Conservation (phyloP, 2,329 filamentous ascomycete genomes). For the Verticillium dahliae region DNA sequence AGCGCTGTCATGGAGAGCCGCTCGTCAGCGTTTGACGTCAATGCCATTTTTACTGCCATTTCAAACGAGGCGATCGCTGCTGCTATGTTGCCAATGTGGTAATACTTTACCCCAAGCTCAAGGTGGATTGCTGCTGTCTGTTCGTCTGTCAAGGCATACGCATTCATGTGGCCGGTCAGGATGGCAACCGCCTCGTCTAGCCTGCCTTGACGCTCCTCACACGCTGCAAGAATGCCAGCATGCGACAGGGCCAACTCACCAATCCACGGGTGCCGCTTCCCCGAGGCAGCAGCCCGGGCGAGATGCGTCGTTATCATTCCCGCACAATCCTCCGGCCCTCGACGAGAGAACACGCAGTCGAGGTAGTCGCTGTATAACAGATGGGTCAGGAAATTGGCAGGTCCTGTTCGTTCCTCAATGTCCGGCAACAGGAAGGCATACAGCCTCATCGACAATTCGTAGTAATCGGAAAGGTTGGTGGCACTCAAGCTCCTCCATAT, state of each 20-base stretch:
- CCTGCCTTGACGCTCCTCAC: slow-evolving; percentile 20
- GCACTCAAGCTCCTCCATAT: slow-evolving; percentile 24
- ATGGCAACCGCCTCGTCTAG: slow-evolving; percentile 21
- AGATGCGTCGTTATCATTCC: slow-evolving; percentile 20
- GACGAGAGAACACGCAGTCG: slow-evolving; percentile 22
- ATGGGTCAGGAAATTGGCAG: slow-evolving; percentile 24
- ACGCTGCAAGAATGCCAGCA: slow-evolving; percentile 20
- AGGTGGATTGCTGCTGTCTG: slow-evolving; percentile 23
- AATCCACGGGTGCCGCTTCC: slow-evolving; percentile 21
- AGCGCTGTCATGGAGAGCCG: slow-evolving; percentile 23
- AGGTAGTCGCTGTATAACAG: slow-evolving; percentile 26
- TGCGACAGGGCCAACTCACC: slow-evolving; percentile 23
- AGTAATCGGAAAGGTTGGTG: slow-evolving; percentile 23
- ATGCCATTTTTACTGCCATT: slow-evolving; percentile 20
- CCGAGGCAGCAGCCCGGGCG: slow-evolving; percentile 19
- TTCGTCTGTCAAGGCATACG: slow-evolving; percentile 21
- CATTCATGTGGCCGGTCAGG: slow-evolving; percentile 18
- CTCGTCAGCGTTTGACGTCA: slow-evolving; percentile 21
- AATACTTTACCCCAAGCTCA: slow-evolving; percentile 24
- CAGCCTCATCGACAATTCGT: slow-evolving; percentile 22
- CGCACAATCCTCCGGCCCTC: slow-evolving; percentile 18
- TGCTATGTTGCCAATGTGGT: slow-evolving; percentile 18
- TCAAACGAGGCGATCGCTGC: slow-evolving; percentile 21
- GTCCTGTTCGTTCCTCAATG: slow-evolving; percentile 21
- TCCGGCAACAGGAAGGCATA: slow-evolving; percentile 22